Conservation (phyloP, 1,139 yeast genomes). For the Suhomyces panamericanus region DNA sequence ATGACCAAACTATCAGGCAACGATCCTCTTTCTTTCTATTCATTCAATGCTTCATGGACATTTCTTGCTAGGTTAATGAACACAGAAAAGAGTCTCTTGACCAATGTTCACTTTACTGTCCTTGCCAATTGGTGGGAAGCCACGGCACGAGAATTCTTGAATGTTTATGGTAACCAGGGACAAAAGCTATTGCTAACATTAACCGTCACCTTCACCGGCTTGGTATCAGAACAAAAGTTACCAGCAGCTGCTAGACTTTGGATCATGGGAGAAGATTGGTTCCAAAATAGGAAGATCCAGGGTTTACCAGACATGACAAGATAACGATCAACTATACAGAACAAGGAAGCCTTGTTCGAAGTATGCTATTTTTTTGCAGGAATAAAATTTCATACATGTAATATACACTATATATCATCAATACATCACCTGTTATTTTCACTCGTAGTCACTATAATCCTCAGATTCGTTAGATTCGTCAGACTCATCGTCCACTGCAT, state of each 20-base stretch:
- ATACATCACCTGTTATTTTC: background rate
- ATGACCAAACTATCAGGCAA: constrained; percentile 49
- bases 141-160: constrained; percentile 55
- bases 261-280: constrained; percentile 79
- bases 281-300: constrained; percentile 42
- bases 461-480: constrained; percentile 4
- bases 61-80: constrained; percentile 72
- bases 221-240: constrained; percentile 49
- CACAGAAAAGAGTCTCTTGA: constrained; percentile 45
- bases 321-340: background rate
- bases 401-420: background rate
- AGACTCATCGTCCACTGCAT: constrained; percentile 29
- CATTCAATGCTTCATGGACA: constrained; percentile 63
- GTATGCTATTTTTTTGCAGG: background rate
- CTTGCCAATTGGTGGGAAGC: constrained; percentile 94
- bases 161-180: constrained; percentile 69
- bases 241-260: constrained; percentile 80
- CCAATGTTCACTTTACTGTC: constrained; percentile 70
- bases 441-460: background rate
- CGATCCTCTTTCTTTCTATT: constrained; percentile 19
- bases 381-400: background rate
- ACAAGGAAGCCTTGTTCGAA: background rate
- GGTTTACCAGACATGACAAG: constrained; percentile 54
- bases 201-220: constrained; percentile 51
- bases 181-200: constrained; percentile 52